phyloP scores from a whole-genome alignment of 441 rosid species.

The Metrosideros polymorpha region DNA sequence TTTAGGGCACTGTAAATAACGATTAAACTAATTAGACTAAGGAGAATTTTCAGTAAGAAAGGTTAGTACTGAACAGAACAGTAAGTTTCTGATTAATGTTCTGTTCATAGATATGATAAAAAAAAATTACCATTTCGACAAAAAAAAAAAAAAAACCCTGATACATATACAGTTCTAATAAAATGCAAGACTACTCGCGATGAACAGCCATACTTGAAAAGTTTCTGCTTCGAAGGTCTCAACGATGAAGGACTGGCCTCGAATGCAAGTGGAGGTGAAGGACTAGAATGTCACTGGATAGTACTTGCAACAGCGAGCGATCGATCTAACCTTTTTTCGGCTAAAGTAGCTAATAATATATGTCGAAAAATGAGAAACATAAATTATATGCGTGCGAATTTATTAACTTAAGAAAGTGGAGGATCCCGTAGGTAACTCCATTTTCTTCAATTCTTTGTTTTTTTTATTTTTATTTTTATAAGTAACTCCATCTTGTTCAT shows the following conservation, averaged over 20 bases:
- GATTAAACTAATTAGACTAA: neutral
- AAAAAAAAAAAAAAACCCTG: neutral
- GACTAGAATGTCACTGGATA: neutral
- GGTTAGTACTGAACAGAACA: neutral
- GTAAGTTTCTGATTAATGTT: neutral
- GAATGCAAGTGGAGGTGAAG: neutral
- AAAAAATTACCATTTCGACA: neutral
- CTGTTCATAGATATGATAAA: neutral
- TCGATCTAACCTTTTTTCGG: neutral
- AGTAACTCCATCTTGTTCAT: neutral
- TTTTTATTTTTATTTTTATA: neutral
- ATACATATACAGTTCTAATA: neutral
- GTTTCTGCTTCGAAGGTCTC: neutral
- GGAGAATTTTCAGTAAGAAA: neutral
- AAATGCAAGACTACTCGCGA: neutral
- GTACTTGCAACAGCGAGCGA: neutral
- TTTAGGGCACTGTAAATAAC: neutral
- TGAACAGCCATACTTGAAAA: neutral
- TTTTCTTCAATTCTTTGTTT: neutral
- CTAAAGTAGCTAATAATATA: neutral
- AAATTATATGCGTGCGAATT: neutral
- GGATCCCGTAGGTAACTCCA: neutral
- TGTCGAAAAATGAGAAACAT: neutral
- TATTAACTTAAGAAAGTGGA: neutral
- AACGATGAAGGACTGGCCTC: neutral